A percentile compares a stretch with the other conserved stretches of the same genome.
These are phyloP conservation scores for Chaetomium fimeti DNA, from an alignment of 495 filamentous ascomycete species.

Conservation along the genomic window DNA sequence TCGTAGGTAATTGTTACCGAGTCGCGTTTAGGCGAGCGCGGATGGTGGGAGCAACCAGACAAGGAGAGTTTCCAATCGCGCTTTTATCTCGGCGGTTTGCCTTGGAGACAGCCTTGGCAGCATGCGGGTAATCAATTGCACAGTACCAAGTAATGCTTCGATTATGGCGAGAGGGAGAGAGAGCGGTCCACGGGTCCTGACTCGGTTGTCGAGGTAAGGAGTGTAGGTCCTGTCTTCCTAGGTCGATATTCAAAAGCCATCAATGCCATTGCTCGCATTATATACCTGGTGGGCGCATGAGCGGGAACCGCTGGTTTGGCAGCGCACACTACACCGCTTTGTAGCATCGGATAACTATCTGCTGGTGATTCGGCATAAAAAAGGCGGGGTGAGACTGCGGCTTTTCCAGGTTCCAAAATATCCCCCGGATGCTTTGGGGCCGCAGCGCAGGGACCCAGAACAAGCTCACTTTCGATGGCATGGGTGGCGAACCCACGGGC, in stretches of 20 bases:
- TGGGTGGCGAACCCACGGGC: neutral
- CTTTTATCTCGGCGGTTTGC: too few relatives aligned
- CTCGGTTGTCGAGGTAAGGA: too few relatives aligned
- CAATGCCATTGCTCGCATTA: neutral
- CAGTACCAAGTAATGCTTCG: too few relatives aligned
- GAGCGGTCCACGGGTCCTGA: too few relatives aligned
- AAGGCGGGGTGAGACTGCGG: slow-evolving; percentile 8
- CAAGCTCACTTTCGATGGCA: neutral
- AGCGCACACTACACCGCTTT: neutral
- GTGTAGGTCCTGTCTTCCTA: too few relatives aligned
- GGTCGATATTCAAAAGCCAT: neutral
- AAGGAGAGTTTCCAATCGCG: neutral
- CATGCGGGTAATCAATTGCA: too few relatives aligned
- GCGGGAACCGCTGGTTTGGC: neutral
- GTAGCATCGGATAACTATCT: neutral
- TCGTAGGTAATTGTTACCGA: slow-evolving; percentile 2
- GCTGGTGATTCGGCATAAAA: neutral
- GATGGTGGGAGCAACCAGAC: neutral
- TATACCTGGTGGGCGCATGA: neutral
- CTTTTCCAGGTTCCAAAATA: slow-evolving; percentile 6
- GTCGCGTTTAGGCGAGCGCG: neutral
- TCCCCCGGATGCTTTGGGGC: neutral
- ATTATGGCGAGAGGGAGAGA: too few relatives aligned
- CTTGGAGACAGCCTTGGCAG: neutral
- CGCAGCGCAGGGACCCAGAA: neutral